phyloP scores from a whole-genome alignment of 2,329 filamentous ascomycete genomes.

The Trichoderma brevicompactum region DNA sequence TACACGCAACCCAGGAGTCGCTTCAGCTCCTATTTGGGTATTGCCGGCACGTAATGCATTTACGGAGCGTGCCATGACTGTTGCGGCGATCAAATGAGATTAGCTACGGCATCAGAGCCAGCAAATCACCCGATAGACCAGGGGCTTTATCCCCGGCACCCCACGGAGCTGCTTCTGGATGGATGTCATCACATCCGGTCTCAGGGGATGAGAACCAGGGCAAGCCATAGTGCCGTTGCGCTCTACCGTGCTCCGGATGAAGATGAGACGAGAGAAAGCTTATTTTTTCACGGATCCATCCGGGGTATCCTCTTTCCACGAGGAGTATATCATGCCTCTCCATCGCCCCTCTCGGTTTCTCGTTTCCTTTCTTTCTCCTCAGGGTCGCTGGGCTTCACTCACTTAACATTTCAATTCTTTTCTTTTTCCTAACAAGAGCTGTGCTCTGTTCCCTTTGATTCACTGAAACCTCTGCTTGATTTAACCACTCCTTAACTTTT shows the following conservation, averaged over 20 bases:
- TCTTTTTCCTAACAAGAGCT: constrained; percentile 37
- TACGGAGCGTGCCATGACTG: background rate
- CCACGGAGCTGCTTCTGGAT: constrained; percentile 20
- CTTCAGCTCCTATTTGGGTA: background rate
- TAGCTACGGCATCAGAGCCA: background rate
- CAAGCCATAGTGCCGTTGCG: background rate
- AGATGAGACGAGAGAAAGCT: constrained; percentile 10
- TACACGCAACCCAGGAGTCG: background rate
- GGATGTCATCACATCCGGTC: constrained; percentile 32
- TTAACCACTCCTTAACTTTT: constrained; percentile 19
- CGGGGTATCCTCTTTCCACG: constrained; percentile 7
- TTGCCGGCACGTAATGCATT: background rate
- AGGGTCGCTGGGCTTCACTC: constrained; percentile 29
- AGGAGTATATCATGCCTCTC: constrained; percentile 14
- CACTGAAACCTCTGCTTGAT: constrained; percentile 8
- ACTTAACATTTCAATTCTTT: constrained; percentile 27
- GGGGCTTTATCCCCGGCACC: constrained; percentile 3
- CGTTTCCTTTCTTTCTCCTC: constrained; percentile 20
- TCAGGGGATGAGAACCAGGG: constrained; percentile 27
- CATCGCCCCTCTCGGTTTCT: background rate
- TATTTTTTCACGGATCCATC: constrained; percentile 12
- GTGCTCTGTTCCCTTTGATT: constrained; percentile 38
- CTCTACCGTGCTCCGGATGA: constrained; percentile 5
- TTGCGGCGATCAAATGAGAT: background rate
- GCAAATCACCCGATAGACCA: background rate